phyloP scores from a whole-genome alignment of 495 filamentous ascomycete species.

The Cercophora samala region DNA sequence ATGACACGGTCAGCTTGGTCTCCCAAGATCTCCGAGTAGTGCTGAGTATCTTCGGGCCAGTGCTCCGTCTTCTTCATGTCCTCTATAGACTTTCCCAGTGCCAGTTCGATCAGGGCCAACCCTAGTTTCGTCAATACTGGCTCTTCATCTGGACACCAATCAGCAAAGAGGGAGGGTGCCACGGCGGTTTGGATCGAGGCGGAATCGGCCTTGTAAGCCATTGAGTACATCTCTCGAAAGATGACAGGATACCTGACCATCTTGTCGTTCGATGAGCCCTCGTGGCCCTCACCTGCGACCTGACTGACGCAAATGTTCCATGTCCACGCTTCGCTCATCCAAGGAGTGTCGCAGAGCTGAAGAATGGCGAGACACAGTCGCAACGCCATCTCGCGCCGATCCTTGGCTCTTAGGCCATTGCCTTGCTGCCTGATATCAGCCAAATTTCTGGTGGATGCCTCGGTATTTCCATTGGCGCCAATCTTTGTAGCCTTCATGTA shows the following conservation, averaged over 20 bases:
- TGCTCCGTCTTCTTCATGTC: background rate
- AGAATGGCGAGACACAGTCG: background rate
- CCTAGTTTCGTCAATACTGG: conserved; percentile 4
- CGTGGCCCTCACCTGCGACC: background rate
- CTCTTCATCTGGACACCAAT: background rate
- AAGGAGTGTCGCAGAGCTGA: conserved; percentile 4
- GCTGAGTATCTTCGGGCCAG: too few relatives aligned
- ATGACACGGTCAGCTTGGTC: background rate
- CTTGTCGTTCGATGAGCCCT: background rate
- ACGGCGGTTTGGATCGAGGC: background rate
- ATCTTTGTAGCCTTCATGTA: conserved; percentile 1
- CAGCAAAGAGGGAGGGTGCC: background rate
- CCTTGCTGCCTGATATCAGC: background rate
- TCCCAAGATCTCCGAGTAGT: too few relatives aligned
- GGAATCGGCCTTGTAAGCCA: background rate
- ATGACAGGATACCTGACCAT: background rate
- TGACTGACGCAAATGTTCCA: conserved; percentile 10
- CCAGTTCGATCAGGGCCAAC: conserved; percentile 10
- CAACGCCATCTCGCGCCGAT: background rate
- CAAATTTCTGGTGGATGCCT: background rate
- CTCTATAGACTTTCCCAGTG: background rate
- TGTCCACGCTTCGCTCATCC: conserved; percentile 7
- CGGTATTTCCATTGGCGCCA: background rate
- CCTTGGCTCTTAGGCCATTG: background rate
- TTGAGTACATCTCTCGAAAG: conserved; percentile 5